phyloP scores from a whole-genome alignment of 1,139 yeast species.

The Pichia norvegensis region DNA sequence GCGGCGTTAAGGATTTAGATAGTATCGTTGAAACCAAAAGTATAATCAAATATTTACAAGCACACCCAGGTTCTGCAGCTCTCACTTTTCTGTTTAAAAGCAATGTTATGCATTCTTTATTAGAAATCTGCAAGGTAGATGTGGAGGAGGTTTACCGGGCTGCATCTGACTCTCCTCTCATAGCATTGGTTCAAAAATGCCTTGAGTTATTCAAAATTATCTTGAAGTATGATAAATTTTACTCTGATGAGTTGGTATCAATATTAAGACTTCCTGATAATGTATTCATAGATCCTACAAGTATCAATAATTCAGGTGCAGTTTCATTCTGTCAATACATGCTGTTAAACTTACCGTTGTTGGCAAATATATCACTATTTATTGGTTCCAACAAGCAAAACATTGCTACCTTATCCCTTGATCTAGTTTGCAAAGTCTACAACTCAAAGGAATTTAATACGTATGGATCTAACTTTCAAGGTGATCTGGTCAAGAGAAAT shows the following conservation, averaged over 20 bases:
- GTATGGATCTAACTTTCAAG: conserved; percentile 18
- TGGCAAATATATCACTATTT: conserved; percentile 65
- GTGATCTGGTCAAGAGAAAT: conserved; percentile 43
- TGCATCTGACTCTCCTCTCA: conserved; percentile 29
- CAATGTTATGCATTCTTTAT: conserved; percentile 46
- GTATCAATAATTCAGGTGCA: conserved; percentile 47
- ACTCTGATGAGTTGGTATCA: conserved; percentile 42
- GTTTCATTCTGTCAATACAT: conserved; percentile 64
- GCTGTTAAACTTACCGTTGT: conserved; percentile 55
- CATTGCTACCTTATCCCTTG: conserved; percentile 48
- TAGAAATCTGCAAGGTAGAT: conserved; percentile 49
- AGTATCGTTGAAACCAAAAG: conserved; percentile 36
- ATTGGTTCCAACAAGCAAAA: conserved; percentile 47
- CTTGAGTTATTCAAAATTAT: conserved; percentile 42
- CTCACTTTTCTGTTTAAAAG: conserved; percentile 57
- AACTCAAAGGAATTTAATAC: conserved; percentile 42
- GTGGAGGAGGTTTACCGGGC: conserved; percentile 45
- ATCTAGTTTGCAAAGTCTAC: conserved; percentile 38
- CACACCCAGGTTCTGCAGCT: conserved; percentile 64
- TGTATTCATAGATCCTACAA: conserved; percentile 39
- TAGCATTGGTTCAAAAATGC: conserved; percentile 31
- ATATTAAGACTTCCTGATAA: conserved; percentile 31
- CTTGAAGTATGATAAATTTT: conserved; percentile 45
- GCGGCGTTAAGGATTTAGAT: conserved; percentile 43
- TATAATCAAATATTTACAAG: conserved; percentile 35